Conservation (phyloP, 2,329 filamentous ascomycete genomes). For the Alternaria sp. region DNA sequence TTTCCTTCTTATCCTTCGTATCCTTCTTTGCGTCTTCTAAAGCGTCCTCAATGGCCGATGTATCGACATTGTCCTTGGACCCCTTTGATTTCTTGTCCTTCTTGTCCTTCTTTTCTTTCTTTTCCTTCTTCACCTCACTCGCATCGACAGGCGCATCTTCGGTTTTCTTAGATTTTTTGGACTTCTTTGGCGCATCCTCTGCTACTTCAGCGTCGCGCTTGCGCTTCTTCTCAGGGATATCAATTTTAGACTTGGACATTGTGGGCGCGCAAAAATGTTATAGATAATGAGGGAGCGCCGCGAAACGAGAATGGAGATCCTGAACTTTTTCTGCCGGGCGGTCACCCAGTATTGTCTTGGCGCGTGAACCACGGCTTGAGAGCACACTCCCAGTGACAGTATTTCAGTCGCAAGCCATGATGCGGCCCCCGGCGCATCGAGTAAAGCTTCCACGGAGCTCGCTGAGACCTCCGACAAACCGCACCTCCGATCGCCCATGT, state of each 20-base stretch:
- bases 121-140: slow-evolving; percentile 31
- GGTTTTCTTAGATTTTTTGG: slow-evolving; percentile 44
- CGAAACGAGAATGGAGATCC: slow-evolving; percentile 31
- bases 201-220: slow-evolving; percentile 44
- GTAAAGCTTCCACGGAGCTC: slow-evolving; percentile 41
- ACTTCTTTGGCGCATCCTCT: slow-evolving; percentile 41
- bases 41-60: slow-evolving; percentile 11
- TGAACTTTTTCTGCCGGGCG: slow-evolving; percentile 36
- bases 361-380: slow-evolving; percentile 27
- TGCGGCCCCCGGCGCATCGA: slow-evolving; percentile 42
- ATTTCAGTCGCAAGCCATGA: slow-evolving; percentile 29
- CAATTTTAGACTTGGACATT: slow-evolving; percentile 37
- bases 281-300: slow-evolving; percentile 21
- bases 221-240: slow-evolving; percentile 45
- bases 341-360: slow-evolving; percentile 29
- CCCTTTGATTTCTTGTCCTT: slow-evolving; percentile 38
- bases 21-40: slow-evolving; percentile 24
- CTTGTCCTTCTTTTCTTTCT: slow-evolving; percentile 33
- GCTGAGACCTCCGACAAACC: slow-evolving; percentile 31
- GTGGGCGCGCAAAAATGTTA: slow-evolving; percentile 19
- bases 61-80: slow-evolving; percentile 24
- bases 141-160: slow-evolving; percentile 29
- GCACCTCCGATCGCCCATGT: slow-evolving; percentile 29
- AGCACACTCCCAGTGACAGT: slow-evolving; percentile 19
- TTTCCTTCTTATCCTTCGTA: slow-evolving; percentile 29